These are phyloP conservation scores for Thalassiosira livingstoniorum DNA, from an alignment of 352 stramenopile species.

Conservation along the genomic window DNA sequence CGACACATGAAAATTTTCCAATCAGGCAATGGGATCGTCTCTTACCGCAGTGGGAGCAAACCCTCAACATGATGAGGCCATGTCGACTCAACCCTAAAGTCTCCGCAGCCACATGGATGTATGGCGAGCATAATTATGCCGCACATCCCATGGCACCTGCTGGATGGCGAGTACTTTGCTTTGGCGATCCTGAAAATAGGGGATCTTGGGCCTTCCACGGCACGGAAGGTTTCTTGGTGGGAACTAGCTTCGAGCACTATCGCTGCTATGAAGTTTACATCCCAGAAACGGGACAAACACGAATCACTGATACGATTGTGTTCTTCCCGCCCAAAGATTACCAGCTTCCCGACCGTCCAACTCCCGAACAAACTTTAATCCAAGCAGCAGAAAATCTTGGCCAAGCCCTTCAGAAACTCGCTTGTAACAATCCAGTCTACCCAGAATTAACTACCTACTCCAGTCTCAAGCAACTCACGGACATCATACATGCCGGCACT, in stretches of 20 bases:
- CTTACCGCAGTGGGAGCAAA: neutral
- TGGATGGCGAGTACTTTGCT: conserved; percentile 5
- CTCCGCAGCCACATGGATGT: neutral
- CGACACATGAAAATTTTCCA: neutral
- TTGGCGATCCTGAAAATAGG: conserved; percentile 1
- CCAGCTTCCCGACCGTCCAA: no score
- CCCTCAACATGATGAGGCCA: conserved; percentile 17
- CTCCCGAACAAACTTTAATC: no score
- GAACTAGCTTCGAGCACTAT: neutral
- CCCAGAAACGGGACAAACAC: no score
- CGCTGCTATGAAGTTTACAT: no score
- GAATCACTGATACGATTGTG: no score
- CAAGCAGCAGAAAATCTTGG: no score
- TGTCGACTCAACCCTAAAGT: neutral
- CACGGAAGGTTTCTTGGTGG: conserved; percentile 2
- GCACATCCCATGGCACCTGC: neutral
- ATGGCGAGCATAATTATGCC: conserved; percentile 13
- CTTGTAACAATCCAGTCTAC: no score
- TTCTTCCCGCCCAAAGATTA: no score
- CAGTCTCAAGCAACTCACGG: no score
- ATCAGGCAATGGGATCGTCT: neutral
- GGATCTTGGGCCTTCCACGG: conserved; percentile 14
- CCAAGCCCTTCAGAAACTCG: no score
- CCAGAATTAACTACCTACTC: no score
- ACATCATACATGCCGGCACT: no score